These are phyloP conservation scores for Dichotomocladium elegans DNA, from an alignment of 371 early-diverging fungal species.

Conservation along the genomic window DNA sequence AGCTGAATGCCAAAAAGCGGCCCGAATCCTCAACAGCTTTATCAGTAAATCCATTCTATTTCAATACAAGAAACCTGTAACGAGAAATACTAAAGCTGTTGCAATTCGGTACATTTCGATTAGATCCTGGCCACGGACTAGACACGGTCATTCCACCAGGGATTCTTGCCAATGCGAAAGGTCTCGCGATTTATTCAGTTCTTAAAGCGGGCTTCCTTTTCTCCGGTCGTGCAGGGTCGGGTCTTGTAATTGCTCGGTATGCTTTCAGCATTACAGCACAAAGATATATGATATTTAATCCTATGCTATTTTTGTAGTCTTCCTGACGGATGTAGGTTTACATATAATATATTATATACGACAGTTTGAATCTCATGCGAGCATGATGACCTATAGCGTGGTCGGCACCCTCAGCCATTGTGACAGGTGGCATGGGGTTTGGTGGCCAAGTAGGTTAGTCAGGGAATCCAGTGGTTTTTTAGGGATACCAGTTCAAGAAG, in stretches of 20 bases:
- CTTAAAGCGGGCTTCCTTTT: slow-evolving; percentile 91
- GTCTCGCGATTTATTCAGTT: slow-evolving; percentile 88
- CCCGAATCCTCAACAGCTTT: slow-evolving; percentile 74
- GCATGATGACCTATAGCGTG: slow-evolving; percentile 9
- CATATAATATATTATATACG: not conserved
- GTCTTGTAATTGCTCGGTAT: slow-evolving; percentile 80
- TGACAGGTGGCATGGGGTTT: slow-evolving; percentile 19
- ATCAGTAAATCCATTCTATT: slow-evolving; percentile 50
- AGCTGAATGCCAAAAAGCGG: slow-evolving; percentile 72
- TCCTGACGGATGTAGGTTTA: slow-evolving; percentile 15
- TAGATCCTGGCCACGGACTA: slow-evolving; percentile 60
- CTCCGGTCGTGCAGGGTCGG: slow-evolving; percentile 86
- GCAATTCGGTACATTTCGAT: not conserved
- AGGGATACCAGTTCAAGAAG: not conserved
- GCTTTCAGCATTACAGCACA: no score
- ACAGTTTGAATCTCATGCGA: not conserved
- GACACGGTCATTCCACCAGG: slow-evolving; percentile 74
- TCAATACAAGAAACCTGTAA: no score
- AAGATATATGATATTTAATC: no score
- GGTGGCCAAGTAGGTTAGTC: slow-evolving; percentile 20
- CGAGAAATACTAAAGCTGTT: no score
- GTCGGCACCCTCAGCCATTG: slow-evolving; percentile 19
- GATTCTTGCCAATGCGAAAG: slow-evolving; percentile 77
- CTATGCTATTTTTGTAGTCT: no score
- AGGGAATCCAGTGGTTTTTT: not conserved